Conservation (phyloP, 768 basidiomycete species). For the Naganishia vaughanmartiniae region DNA sequence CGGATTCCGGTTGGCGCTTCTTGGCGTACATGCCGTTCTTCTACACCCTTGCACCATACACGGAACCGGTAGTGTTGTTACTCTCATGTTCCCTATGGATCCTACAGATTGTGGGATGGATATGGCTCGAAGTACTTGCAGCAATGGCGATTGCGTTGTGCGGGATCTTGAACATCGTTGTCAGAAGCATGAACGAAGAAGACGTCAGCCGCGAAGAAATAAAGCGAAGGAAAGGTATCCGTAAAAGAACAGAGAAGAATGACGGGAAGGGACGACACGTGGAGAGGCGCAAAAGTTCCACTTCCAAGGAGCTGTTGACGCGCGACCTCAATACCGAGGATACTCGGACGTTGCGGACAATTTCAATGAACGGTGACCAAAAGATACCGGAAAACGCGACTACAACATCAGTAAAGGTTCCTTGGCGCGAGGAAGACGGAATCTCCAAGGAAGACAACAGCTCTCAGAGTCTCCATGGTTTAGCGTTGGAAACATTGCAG, state of each 20-base stretch:
- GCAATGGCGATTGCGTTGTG: slow-evolving; percentile 15
- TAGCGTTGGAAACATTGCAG: slow-evolving; percentile 22
- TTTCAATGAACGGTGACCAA: background rate
- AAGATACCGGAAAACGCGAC: background rate
- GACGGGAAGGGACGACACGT: background rate
- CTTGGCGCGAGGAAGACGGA: background rate
- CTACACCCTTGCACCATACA: background rate
- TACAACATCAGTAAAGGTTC: background rate
- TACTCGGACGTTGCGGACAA: background rate
- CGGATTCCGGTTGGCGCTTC: slow-evolving; percentile 2
- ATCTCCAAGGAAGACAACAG: background rate
- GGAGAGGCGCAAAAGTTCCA: background rate
- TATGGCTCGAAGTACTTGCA: slow-evolving; percentile 26
- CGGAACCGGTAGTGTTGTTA: slow-evolving; percentile 10
- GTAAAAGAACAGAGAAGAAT: background rate
- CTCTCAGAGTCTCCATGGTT: slow-evolving; percentile 22
- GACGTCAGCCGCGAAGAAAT: background rate
- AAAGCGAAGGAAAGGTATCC: background rate
- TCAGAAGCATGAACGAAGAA: background rate
- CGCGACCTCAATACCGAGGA: background rate
- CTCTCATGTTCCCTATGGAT: slow-evolving; percentile 13
- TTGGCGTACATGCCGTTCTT: slow-evolving; percentile 7
- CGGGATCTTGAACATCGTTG: slow-evolving; percentile 5
- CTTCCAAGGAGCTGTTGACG: background rate
- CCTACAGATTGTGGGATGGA: slow-evolving; percentile 22